Evolutionary conservation across 495 filamentous ascomycete genomes (phyloP), one percentile per base, ranked within the genome.

Genomic region (Penicillium samsonianum): DNA sequence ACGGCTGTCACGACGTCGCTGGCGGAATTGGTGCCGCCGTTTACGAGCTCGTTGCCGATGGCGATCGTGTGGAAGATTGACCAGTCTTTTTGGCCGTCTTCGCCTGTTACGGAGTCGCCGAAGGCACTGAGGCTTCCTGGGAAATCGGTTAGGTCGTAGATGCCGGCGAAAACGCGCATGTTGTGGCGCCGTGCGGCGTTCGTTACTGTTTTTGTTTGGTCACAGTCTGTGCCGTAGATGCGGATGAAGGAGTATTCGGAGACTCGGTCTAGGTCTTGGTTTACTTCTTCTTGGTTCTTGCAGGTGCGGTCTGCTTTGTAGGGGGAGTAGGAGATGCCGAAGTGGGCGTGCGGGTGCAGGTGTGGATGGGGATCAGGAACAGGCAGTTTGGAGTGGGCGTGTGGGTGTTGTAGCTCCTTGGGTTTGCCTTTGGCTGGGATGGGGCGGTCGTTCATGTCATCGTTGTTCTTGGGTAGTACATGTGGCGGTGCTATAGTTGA

Each of bases 41-140:
- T 89, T 63, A 95, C 84, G 33, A 88, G 73, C 61, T 96, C 92
- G 68, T 96, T 96, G 57, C 91, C 92, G 14, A 96, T 76, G 46
- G 80, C 78, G 53, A 96, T 77, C 4, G 88, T 87, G 65, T 89
- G 80, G 60, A 95, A 78, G 20, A 72, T 60, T 11, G 75, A 73
- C 88, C 88, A 91, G 67, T 89, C 78, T 40, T 53, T 60, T 12
- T 57, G 55, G 19, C 67, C 67, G 22, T 59, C 30, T 0, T 60
- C 57, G 11, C 73, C 64, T 2, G 73, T 67, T 11, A 84, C 76
- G 2, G 82, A 82, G n/a, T 73, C 65, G 58, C 78, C 72, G 53
- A 91, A 81, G 11, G 70, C 73, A 10, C 75, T 56, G 17, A 88
- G 70, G 41, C 87, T 82, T 4, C 66, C 50, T 5, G 73, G 73